Base-by-base conservation (phyloP, 2,329 filamentous ascomycete genomes). In the Aureobasidium sp. region DNA sequence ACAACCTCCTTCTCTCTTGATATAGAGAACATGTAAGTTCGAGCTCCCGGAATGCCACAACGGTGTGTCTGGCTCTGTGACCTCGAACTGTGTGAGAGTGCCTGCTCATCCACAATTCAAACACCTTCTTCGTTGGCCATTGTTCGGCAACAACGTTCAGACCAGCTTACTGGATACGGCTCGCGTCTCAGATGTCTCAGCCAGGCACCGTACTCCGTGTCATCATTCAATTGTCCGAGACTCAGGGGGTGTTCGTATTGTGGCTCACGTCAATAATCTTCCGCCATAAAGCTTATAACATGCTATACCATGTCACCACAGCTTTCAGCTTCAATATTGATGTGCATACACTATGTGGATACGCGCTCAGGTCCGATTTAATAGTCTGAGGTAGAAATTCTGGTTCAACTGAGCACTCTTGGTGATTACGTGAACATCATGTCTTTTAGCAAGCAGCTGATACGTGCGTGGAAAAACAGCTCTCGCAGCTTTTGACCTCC, bases 121-220 rank as follows among this genome's bases (percentile, higher is more conserved):
- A 42, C 25, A 59, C 29, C 34, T 59, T 59, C 57, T 59, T n/a
- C 57, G 57, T 59, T 59, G 25, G 32, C n/a, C 45, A 50, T 25
- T 45, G 34, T 50, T 59, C 57, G 44, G 57, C 57, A 59, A 41
- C 45, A 59, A 49, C 57, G 57, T 59, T 50, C 37, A 49, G 36
- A 27, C 45, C 57, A 50, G 57, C 44, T 30, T 8, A 3, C 13
- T 49, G 57, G 44, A 50, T 50, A 50, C 44, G 57, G 27, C 45
- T 49, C 57, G 36, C 41, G 39, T 59, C 42, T 59, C 44, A 37
- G 44, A 59, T 59, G 57, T 59, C 57, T 59, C 41, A 59, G 57
- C 34, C 57, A 50, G 32, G 30, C 21, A 36, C 45, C 57, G 45
- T 34, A 34, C 8, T 50, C 57, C 36, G 36, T 41, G 34, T 25